A percentile compares a stretch with the other conserved stretches of the same genome.
phyloP scores from a whole-genome alignment of 108 stramenopile genomes.

The Bacterosira constricta region DNA sequence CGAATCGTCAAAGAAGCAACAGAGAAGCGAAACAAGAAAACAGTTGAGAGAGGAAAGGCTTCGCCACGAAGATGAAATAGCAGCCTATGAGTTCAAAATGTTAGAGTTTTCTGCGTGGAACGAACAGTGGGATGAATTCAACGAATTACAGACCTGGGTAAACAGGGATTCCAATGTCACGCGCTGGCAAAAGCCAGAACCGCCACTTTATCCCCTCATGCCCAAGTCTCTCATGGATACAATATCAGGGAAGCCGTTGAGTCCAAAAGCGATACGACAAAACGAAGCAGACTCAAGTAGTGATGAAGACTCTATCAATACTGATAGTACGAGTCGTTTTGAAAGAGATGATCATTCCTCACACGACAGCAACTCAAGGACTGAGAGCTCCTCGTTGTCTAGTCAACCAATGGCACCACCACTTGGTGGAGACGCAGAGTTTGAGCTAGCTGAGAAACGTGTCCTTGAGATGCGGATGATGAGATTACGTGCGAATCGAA shows the following conservation, averaged over 20 bases:
- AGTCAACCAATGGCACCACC: not conserved
- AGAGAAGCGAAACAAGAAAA: slow-evolving; percentile 7
- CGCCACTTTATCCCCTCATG: not conserved
- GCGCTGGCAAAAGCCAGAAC: slow-evolving; percentile 31
- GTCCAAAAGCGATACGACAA: slow-evolving; percentile 13
- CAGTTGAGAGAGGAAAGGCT: slow-evolving; percentile 30
- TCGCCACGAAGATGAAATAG: slow-evolving; percentile 30
- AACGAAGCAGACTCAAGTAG: slow-evolving; percentile 38
- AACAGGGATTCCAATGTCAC: slow-evolving; percentile 19
- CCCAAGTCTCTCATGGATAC: slow-evolving; percentile 33
- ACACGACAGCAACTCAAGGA: no score
- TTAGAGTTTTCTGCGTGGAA: slow-evolving; percentile 30
- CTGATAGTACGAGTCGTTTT: not conserved
- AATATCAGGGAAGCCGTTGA: slow-evolving; percentile 20
- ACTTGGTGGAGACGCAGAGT: slow-evolving; percentile 11
- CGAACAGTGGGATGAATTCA: slow-evolving; percentile 50
- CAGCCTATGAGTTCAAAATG: slow-evolving; percentile 25
- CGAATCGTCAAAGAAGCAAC: slow-evolving; percentile 8
- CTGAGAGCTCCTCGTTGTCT: no score
- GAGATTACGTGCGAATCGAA: not conserved
- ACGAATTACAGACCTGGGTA: slow-evolving; percentile 41
- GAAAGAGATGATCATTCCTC: not conserved
- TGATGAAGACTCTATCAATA: slow-evolving; percentile 12
- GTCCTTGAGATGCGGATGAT: slow-evolving; percentile 22
- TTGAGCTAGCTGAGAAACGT: slow-evolving; percentile 22